Evolutionary conservation across 352 stramenopile species (phyloP), one percentile per base, ranked within the genome.

Genomic region (Thalassiosira sp.): DNA sequence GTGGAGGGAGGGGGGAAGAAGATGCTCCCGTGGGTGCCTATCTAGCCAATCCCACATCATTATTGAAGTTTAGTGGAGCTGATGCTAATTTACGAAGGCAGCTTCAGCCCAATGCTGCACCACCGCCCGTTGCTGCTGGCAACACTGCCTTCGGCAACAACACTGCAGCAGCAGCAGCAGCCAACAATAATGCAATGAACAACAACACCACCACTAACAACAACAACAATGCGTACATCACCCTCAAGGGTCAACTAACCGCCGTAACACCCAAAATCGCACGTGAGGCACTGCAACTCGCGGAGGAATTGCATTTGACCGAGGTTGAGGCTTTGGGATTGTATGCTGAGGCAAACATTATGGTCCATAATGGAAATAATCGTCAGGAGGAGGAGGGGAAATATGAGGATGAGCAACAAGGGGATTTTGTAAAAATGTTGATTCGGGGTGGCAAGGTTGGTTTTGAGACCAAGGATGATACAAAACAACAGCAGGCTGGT

Each of bases 231-330:
- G 0, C 57, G 22, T 68, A 24, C 22, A 68, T 84, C 7, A 63
- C 46, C 0, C 25, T 81, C 13, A n/a, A 66, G 2, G 35, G 56
- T 8, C 42, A 60, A 64, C 11, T 59, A 15, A 66, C 78, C 0
- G 71, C 59, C 1, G 40, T 92, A 13, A 89, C 72, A 3, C 58
- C 69, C n/a, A 53, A 58, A 15, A 84, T 89, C 13, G 54, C 84
- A 0, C 5, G 67, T 20, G 66, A 89, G 35, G 71, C 87, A 24
- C 20, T 84, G 3, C 35, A 61, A 33, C 59, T 92, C 7, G 45
- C 80, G 3, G 70, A 87, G 3, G 84, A 90, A 57, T 76, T 92
- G 42, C 53, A 73, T 27, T 59, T 92, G 8, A 70, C 49, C 13
- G 76, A 88, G 31, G 40, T 59, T 8, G 58, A 89, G 35, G 82